A percentile compares a stretch with the other conserved stretches of the same genome.
phyloP scores from a whole-genome alignment of 2,329 filamentous ascomycete genomes.

The Aspergillus sp. region DNA sequence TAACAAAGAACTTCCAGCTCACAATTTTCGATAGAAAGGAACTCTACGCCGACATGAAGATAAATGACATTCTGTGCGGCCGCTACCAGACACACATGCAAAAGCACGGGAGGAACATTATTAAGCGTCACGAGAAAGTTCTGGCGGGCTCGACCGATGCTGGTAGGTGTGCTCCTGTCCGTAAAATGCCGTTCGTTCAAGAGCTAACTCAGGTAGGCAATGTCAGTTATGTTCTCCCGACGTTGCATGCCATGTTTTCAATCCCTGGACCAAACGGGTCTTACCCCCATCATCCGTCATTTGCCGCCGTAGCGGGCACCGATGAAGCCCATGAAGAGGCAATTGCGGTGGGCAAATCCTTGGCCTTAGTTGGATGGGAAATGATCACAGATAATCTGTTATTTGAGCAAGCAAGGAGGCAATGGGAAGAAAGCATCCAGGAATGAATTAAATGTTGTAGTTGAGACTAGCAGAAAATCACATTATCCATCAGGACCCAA shows the following conservation, averaged over 20 bases:
- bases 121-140: conserved; percentile 32
- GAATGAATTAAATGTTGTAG: conserved; percentile 4
- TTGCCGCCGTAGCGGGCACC: conserved; percentile 41
- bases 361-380: conserved; percentile 35
- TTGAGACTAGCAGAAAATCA: no score
- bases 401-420: conserved; percentile 16
- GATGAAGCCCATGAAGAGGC: conserved; percentile 36
- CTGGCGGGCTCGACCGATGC: conserved; percentile 44
- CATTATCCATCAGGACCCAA: no score
- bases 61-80: conserved; percentile 41
- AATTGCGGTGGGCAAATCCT: conserved; percentile 40
- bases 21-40: conserved; percentile 10
- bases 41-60: conserved; percentile 42
- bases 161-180: conserved; percentile 11
- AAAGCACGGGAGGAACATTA: conserved; percentile 29
- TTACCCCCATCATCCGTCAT: conserved; percentile 34
- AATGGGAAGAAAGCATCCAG: conserved; percentile 20
- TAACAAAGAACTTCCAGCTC: background rate
- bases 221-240: conserved; percentile 42
- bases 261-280: conserved; percentile 35
- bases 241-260: conserved; percentile 44
- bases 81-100: conserved; percentile 42
- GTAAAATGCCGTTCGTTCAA: no score
- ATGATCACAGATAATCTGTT: conserved; percentile 20
- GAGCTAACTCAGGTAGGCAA: conserved; percentile 33